Conservation (phyloP, 2,329 filamentous ascomycete genomes). For the Fusarium sp. region DNA sequence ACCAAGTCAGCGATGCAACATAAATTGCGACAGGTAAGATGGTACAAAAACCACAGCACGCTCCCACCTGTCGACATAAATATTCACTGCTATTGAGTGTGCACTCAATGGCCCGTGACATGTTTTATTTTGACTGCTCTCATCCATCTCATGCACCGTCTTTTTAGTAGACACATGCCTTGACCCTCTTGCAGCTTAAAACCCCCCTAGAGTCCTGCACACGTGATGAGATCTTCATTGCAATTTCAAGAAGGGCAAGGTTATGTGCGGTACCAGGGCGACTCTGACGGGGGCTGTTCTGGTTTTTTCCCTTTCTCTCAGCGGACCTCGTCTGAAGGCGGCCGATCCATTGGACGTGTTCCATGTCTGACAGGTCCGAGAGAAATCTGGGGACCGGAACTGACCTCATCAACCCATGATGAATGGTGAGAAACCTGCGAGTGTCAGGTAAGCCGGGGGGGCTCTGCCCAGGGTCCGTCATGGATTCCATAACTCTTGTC, state of each 20-base stretch:
- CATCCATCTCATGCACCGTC: slow-evolving; percentile 9
- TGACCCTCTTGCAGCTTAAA: slow-evolving; percentile 15
- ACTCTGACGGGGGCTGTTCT: slow-evolving; percentile 14
- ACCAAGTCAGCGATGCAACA: slow-evolving; percentile 1
- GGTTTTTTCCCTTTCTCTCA: background rate
- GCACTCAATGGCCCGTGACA: background rate
- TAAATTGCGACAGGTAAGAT: slow-evolving; percentile 1
- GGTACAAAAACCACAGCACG: background rate
- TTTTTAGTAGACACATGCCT: slow-evolving; percentile 5
- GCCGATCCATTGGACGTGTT: slow-evolving; percentile 10
- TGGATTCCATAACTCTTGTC: background rate
- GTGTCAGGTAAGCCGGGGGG: slow-evolving; percentile 11
- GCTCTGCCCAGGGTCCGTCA: background rate
- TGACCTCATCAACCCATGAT: slow-evolving; percentile 33
- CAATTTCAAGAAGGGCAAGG: slow-evolving; percentile 36
- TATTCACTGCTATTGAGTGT: background rate
- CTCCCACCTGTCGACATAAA: background rate
- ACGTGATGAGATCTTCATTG: slow-evolving; percentile 44
- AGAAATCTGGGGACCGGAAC: slow-evolving; percentile 33
- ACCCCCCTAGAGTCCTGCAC: slow-evolving; percentile 34
- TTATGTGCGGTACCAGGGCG: slow-evolving; percentile 21
- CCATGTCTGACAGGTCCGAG: slow-evolving; percentile 5
- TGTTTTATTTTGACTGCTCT: slow-evolving; percentile 2
- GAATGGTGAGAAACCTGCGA: slow-evolving; percentile 22
- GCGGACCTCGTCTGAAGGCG: background rate